phyloP scores from a whole-genome alignment of 495 filamentous ascomycete genomes.

The Thermochaetoides thermophila region DNA sequence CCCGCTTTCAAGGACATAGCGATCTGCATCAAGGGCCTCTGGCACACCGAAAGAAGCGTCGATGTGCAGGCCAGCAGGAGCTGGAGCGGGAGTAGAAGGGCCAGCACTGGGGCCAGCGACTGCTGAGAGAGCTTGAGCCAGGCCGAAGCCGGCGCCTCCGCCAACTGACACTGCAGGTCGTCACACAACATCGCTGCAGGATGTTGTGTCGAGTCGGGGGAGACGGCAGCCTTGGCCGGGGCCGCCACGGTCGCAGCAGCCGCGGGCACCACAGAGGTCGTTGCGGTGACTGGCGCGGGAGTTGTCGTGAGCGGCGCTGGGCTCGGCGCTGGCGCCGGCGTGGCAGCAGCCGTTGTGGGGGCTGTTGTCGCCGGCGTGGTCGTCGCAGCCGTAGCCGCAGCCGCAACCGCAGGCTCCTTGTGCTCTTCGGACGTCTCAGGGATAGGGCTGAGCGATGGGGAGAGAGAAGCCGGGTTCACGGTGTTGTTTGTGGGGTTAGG shows the following conservation, averaged over 20 bases:
- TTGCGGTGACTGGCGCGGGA: no score
- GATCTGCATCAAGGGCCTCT: slow-evolving; percentile 43
- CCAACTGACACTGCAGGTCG: slow-evolving; percentile 99
- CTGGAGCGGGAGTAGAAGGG: slow-evolving; percentile 44
- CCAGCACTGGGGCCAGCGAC: slow-evolving; percentile 38
- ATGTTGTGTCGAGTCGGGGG: slow-evolving; percentile 97
- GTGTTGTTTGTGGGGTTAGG: slow-evolving; percentile 22
- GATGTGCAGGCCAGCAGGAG: slow-evolving; percentile 52
- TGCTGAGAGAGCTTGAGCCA: slow-evolving; percentile 42
- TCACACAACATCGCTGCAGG: slow-evolving; percentile 98
- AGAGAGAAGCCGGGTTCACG: slow-evolving; percentile 41
- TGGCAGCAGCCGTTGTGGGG: no score
- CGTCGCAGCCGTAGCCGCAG: slow-evolving; percentile 13
- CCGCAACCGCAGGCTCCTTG: slow-evolving; percentile 7
- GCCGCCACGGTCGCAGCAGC: slow-evolving; percentile 14
- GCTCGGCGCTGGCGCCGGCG: no score
- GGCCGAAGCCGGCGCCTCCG: slow-evolving; percentile 36
- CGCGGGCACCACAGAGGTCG: slow-evolving; percentile 10
- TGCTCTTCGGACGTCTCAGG: slow-evolving; percentile 20
- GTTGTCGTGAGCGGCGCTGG: no score
- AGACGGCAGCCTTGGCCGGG: slow-evolving; percentile 33
- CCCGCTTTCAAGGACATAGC: slow-evolving; percentile 62
- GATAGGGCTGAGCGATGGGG: slow-evolving; percentile 33
- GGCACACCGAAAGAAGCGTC: slow-evolving; percentile 49
- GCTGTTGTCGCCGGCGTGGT: no score